These are phyloP conservation scores for Rugonectria rugulosa DNA, from an alignment of 2,329 filamentous ascomycete genomes.

Conservation along the genomic window DNA sequence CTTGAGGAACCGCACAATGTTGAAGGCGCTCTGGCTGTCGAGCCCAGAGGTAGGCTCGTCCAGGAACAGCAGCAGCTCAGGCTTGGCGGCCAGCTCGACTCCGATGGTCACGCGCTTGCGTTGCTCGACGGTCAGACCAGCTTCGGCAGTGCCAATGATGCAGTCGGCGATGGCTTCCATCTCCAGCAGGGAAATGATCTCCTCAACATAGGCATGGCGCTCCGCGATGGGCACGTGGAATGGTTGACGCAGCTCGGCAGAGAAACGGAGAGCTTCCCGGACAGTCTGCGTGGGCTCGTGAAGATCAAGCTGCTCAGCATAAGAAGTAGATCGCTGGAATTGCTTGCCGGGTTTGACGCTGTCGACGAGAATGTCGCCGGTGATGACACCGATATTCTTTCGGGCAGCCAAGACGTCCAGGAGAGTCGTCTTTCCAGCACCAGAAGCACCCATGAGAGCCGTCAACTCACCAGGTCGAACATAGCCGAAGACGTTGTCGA, in stretches of 20 bases:
- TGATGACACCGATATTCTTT: conserved; percentile 68
- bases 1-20: conserved; percentile 79
- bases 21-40: conserved; percentile 69
- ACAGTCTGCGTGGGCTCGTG: conserved; percentile 70
- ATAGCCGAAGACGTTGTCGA: conserved; percentile 69
- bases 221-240: conserved; percentile 60
- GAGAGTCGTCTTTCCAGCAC: conserved; percentile 88
- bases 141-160: conserved; percentile 67
- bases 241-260: conserved; percentile 66
- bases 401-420: conserved; percentile 75
- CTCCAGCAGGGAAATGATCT: conserved; percentile 65
- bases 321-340: conserved; percentile 68
- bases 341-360: conserved; percentile 63
- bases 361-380: conserved; percentile 65
- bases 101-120: conserved; percentile 86
- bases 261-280: conserved; percentile 69
- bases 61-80: conserved; percentile 77
- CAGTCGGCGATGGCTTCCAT: conserved; percentile 67
- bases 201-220: conserved; percentile 67
- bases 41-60: conserved; percentile 82
- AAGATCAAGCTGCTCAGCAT: conserved; percentile 69
- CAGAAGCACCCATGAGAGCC: conserved; percentile 82
- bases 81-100: conserved; percentile 86
- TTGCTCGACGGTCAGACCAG: conserved; percentile 73
- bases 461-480: conserved; percentile 80